Evolutionary conservation across 2,329 filamentous ascomycete genomes (phyloP).

Genomic region (Fusarium brachygibbosum): DNA sequence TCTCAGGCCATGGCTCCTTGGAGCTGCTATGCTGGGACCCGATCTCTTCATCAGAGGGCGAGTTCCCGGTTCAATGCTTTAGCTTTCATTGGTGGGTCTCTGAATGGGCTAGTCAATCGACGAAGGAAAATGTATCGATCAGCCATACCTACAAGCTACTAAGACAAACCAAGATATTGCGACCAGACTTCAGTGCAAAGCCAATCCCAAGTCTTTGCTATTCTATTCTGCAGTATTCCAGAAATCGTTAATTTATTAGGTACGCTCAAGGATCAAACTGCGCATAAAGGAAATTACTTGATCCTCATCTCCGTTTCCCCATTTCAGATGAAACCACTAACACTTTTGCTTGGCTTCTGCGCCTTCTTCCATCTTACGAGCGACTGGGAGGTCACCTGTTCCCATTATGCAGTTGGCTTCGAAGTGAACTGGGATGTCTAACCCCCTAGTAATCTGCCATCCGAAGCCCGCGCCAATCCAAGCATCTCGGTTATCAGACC

Average conservation of each 20-base stretch:
- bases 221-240: neutral
- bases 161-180: neutral
- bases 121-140: neutral
- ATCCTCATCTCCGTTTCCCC: neutral
- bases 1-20: slow-evolving; percentile 27
- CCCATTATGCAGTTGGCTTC: slow-evolving; percentile 22
- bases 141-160: neutral
- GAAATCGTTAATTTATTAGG: neutral
- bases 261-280: neutral
- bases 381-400: slow-evolving; percentile 5
- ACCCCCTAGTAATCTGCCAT: slow-evolving; percentile 8
- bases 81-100: slow-evolving; percentile 27
- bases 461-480: slow-evolving; percentile 37
- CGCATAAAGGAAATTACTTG: neutral
- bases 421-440: slow-evolving; percentile 14
- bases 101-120: neutral
- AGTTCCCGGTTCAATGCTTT: slow-evolving; percentile 1
- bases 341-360: neutral
- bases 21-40: neutral
- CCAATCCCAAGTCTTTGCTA: neutral
- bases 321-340: slow-evolving; percentile 29
- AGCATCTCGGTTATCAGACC: slow-evolving; percentile 10
- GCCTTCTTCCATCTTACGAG: neutral
- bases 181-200: neutral
- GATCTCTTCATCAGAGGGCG: neutral